Evolutionary conservation across 306 rosid genomes (phyloP).

Genomic region (Adenanthera pavonina): DNA sequence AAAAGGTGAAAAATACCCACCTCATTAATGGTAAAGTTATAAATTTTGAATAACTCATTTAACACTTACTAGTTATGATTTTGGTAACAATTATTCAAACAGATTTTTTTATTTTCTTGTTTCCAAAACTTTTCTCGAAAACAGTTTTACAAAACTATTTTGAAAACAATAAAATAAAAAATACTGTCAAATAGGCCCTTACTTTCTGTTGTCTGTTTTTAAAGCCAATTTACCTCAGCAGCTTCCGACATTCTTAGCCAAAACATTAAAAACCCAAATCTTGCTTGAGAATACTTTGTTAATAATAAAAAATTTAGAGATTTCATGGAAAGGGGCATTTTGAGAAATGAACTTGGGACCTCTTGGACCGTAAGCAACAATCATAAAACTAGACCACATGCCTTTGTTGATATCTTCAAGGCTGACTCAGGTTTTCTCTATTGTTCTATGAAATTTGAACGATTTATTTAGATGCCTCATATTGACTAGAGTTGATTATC

Average conservation of each 20-base stretch:
- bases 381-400: slow-evolving; percentile 7
- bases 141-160: too few species aligned
- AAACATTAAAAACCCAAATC: not conserved
- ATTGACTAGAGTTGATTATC: not conserved
- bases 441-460: not conserved
- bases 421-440: not conserved
- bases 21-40: too few species aligned
- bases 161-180: too few species aligned
- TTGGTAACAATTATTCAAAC: too few species aligned
- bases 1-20: too few species aligned
- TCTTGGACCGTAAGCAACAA: not conserved
- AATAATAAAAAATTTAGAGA: not conserved
- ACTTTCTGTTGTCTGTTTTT: not conserved
- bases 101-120: too few species aligned
- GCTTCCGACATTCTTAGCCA: not conserved
- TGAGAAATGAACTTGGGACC: slow-evolving; percentile 3
- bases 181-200: too few species aligned
- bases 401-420: not conserved
- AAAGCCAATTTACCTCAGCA: not conserved
- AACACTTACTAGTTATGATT: too few species aligned
- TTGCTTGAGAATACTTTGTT: not conserved
- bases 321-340: not conserved
- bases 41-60: too few species aligned
- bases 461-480: not conserved
- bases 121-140: too few species aligned